Percentiles rank a stretch among this genome's conserved stretches.
phyloP scores from a whole-genome alignment of 345 rosid species.

The Microcos paniculata region DNA sequence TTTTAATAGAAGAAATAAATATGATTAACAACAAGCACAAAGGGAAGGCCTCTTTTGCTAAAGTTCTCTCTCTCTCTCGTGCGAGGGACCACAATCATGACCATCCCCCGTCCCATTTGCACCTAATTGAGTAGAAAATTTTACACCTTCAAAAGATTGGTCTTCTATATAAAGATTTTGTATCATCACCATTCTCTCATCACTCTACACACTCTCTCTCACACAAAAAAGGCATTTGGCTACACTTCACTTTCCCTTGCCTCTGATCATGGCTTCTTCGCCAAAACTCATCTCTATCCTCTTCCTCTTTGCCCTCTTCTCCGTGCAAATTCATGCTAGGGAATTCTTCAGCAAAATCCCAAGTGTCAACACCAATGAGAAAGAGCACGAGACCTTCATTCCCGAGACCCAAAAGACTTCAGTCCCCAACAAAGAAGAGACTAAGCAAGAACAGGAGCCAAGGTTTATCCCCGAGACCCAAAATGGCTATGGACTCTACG shows the following conservation, averaged over 20 bases:
- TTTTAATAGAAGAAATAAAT: background rate
- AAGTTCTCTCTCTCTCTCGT: background rate
- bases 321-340: slow-evolving; percentile 23
- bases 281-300: slow-evolving; percentile 20
- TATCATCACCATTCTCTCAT: slow-evolving; percentile 15
- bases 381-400: background rate
- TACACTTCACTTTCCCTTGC: background rate
- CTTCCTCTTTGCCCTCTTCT: slow-evolving; percentile 24
- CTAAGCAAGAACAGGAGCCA: slow-evolving; percentile 18
- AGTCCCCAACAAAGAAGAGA: slow-evolving; percentile 12
- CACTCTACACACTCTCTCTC: background rate
- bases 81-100: slow-evolving; percentile 31
- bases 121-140: slow-evolving; percentile 28
- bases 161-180: slow-evolving; percentile 30
- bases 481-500: slow-evolving; percentile 55
- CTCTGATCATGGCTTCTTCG: slow-evolving; percentile 25
- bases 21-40: slow-evolving; percentile 19
- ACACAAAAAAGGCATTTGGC: background rate
- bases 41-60: slow-evolving; percentile 1
- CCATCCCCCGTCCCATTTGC: slow-evolving; percentile 20
- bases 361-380: slow-evolving; percentile 3
- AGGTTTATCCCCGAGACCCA: slow-evolving; percentile 41
- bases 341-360: slow-evolving; percentile 46
- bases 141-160: background rate
- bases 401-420: slow-evolving; percentile 5